Evolutionary conservation across 208 protist genomes (phyloP).

Genomic region (Phytomonas serpens): DNA sequence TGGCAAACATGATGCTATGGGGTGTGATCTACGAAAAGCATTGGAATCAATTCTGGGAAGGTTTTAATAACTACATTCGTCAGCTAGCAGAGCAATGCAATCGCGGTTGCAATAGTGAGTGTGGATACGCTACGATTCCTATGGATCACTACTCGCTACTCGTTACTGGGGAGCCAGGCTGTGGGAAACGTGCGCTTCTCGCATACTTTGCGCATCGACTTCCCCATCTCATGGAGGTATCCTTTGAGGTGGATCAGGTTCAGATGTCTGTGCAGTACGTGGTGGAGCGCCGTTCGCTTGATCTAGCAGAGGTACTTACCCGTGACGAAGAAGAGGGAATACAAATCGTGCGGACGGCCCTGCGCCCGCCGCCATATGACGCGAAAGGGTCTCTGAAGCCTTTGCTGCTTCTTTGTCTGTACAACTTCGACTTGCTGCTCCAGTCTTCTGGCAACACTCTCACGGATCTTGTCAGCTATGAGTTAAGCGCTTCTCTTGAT

Average conservation of each 20-base stretch:
- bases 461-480: slow-evolving; percentile 26
- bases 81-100: neutral
- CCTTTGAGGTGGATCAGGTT: neutral
- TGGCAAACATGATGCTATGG: neutral
- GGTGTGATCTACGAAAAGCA: neutral
- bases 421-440: slow-evolving; percentile 36
- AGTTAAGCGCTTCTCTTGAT: slow-evolving; percentile 40
- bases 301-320: slow-evolving; percentile 35
- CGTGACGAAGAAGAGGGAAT: slow-evolving; percentile 40
- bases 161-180: neutral
- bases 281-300: slow-evolving; percentile 31
- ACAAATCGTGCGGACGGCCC: slow-evolving; percentile 20
- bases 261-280: slow-evolving; percentile 9
- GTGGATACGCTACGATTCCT: neutral
- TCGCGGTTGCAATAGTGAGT: neutral
- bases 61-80: neutral
- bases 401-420: slow-evolving; percentile 29
- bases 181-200: neutral
- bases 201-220: neutral
- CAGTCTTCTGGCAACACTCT: slow-evolving; percentile 22
- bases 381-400: slow-evolving; percentile 5
- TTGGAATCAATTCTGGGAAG: neutral
- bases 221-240: neutral
- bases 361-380: slow-evolving; percentile 17
- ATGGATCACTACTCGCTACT: neutral